Evolutionary conservation across 148 eudicot genomes (phyloP).

Genomic region (Silene uniflora): DNA sequence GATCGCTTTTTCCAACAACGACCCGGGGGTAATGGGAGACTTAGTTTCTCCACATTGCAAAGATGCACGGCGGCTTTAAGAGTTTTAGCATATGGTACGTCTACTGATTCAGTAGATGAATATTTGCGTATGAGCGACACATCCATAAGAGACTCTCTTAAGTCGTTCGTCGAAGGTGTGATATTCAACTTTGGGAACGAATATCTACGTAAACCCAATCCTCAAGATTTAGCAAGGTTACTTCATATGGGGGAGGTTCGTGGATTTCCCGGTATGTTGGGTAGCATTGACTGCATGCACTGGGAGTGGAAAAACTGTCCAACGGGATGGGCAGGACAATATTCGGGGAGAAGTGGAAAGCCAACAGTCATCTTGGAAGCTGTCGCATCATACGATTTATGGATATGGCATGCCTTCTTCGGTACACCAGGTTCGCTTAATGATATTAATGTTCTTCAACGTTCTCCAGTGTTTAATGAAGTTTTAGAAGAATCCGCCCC

Average conservation of each 20-base stretch:
- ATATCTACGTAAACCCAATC: neutral
- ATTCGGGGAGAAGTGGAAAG: neutral
- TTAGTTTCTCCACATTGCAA: neutral
- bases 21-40: neutral
- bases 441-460: too few relatives aligned
- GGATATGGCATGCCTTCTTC: too few relatives aligned
- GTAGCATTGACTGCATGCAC: constrained; percentile 9
- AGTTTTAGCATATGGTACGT: neutral
- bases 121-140: too few relatives aligned
- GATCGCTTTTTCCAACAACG: neutral
- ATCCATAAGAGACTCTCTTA: neutral
- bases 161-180: neutral
- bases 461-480: too few relatives aligned
- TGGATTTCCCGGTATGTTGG: neutral
- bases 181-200: neutral
- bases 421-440: too few relatives aligned
- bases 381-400: too few relatives aligned
- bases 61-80: too few relatives aligned
- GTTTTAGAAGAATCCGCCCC: too few relatives aligned
- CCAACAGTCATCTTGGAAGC: too few relatives aligned
- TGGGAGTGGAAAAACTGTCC: constrained; percentile 8
- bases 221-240: neutral
- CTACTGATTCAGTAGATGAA: too few relatives aligned
- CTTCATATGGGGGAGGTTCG: neutral
- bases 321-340: neutral